Conservation (phyloP, 2,329 filamentous ascomycete species). For the Botrytis squamosa region DNA sequence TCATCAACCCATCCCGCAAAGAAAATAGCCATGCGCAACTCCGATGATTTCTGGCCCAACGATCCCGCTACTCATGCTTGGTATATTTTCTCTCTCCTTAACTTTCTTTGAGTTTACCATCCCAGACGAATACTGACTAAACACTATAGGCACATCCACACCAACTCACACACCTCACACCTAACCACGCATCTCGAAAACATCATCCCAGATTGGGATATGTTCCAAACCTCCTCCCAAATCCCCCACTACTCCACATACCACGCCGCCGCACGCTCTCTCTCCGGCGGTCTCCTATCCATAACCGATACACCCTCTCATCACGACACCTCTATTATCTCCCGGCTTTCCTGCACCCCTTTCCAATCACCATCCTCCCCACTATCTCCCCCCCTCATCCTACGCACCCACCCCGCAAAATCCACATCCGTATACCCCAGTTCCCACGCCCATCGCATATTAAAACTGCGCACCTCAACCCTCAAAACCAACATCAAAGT, state of each 20-base stretch:
- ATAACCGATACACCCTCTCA: constrained; percentile 24
- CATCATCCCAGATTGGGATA: constrained; percentile 22
- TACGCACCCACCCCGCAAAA: constrained; percentile 19
- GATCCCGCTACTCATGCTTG: constrained; percentile 23
- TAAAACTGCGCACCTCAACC: constrained; percentile 21
- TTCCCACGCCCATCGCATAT: constrained; percentile 16
- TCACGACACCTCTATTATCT: constrained; percentile 18
- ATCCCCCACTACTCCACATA: constrained; percentile 22
- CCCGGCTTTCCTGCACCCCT: background rate
- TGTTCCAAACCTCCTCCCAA: constrained; percentile 24
- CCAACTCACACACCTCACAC: constrained; percentile 23
- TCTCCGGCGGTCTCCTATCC: constrained; percentile 26
- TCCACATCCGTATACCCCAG: constrained; percentile 22
- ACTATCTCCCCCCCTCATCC: background rate
- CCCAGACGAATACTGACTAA: background rate
- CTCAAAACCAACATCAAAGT: constrained; percentile 12
- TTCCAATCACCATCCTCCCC: too few species aligned
- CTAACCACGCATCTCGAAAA: constrained; percentile 25
- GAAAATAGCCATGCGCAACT: constrained; percentile 24
- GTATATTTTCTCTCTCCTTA: constrained; percentile 6
- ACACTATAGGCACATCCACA: constrained; percentile 23
- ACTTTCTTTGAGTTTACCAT: background rate
- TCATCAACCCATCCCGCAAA: background rate
- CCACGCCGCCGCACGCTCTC: constrained; percentile 22
- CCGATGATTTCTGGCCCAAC: constrained; percentile 27